Evolutionary conservation across 345 rosid genomes (phyloP).

Genomic region (Melastoma malabathricum): DNA sequence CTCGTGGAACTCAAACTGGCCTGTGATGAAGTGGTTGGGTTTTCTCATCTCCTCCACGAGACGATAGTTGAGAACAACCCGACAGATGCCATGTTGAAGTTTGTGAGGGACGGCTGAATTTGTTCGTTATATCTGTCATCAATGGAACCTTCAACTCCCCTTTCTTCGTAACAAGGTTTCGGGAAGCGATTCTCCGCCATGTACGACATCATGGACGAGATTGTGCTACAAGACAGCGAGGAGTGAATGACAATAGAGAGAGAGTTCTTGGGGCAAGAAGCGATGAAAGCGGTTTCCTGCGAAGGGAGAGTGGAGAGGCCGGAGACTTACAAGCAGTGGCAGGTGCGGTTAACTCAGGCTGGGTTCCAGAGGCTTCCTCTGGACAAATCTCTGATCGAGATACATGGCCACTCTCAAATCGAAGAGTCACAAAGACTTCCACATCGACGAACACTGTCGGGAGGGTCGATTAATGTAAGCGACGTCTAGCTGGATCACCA

Average conservation of each 20-base stretch:
- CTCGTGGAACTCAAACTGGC: slow-evolving; percentile 25
- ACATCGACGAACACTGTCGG: slow-evolving; percentile 6
- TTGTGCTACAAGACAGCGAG: slow-evolving; percentile 15
- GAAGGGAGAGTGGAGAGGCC: slow-evolving; percentile 47
- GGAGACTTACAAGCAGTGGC: slow-evolving; percentile 49
- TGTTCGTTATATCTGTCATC: slow-evolving; percentile 13
- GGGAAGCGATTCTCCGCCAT: slow-evolving; percentile 31
- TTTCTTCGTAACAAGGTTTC: slow-evolving; percentile 32
- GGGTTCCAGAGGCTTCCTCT: slow-evolving; percentile 33
- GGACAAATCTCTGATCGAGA: slow-evolving; percentile 17
- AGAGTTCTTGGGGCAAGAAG: slow-evolving; percentile 17
- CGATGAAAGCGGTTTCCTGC: slow-evolving; percentile 23
- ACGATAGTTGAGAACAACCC: slow-evolving; percentile 27
- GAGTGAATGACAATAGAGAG: slow-evolving; percentile 23
- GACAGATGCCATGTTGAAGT: slow-evolving; percentile 22
- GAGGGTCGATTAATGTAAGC: slow-evolving; percentile 7
- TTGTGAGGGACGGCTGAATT: slow-evolving; percentile 22
- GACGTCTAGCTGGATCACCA: slow-evolving; percentile 3
- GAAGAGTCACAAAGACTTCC: slow-evolving; percentile 4
- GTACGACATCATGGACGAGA: slow-evolving; percentile 24
- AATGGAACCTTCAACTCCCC: slow-evolving; percentile 35
- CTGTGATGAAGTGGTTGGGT: slow-evolving; percentile 25
- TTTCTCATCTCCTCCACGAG: slow-evolving; percentile 27
- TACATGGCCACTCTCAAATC: slow-evolving; percentile 5
- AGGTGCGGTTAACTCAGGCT: slow-evolving; percentile 20